A percentile compares a stretch with the other conserved stretches of the same genome.
These are phyloP conservation scores for Cladosporium sp. DNA, from an alignment of 2,329 filamentous ascomycete genomes.

Conservation along the genomic window DNA sequence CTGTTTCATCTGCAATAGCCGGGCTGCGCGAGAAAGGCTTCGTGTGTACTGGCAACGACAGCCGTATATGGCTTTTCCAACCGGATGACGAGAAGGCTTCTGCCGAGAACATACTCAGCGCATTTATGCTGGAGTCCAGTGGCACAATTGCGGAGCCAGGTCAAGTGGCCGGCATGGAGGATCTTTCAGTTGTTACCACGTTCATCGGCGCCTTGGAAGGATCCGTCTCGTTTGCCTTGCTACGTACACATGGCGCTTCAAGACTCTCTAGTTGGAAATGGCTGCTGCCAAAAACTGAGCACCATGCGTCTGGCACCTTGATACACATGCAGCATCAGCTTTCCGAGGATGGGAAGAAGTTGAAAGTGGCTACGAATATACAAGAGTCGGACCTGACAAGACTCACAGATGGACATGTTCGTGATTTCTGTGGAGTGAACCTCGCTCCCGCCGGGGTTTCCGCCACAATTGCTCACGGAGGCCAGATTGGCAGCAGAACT, in stretches of 20 bases:
- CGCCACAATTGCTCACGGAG: background rate
- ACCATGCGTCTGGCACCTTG: background rate
- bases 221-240: constrained; percentile 12
- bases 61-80: constrained; percentile 2
- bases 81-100: background rate
- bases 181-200: background rate
- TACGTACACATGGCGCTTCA: background rate
- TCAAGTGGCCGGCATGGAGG: background rate
- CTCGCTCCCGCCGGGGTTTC: constrained; percentile 1
- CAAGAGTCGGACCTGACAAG: constrained; percentile 10
- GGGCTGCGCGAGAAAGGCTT: constrained; percentile 17
- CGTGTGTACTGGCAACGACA: constrained; percentile 15
- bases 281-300: constrained; percentile 4
- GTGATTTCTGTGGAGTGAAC: background rate
- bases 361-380: constrained; percentile 11
- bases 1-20: constrained; percentile 2
- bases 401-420: background rate
- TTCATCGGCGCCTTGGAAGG: constrained; percentile 20
- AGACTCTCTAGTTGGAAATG: constrained; percentile 14
- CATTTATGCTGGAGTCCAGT: background rate
- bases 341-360: constrained; percentile 8
- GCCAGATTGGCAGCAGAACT: background rate
- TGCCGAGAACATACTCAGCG: background rate
- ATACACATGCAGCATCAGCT: constrained; percentile 11
- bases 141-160: constrained; percentile 1